These are phyloP conservation scores for Moesziomyces globuligerus DNA, from an alignment of 1,284 basidiomycete species.

Conservation along the genomic window DNA sequence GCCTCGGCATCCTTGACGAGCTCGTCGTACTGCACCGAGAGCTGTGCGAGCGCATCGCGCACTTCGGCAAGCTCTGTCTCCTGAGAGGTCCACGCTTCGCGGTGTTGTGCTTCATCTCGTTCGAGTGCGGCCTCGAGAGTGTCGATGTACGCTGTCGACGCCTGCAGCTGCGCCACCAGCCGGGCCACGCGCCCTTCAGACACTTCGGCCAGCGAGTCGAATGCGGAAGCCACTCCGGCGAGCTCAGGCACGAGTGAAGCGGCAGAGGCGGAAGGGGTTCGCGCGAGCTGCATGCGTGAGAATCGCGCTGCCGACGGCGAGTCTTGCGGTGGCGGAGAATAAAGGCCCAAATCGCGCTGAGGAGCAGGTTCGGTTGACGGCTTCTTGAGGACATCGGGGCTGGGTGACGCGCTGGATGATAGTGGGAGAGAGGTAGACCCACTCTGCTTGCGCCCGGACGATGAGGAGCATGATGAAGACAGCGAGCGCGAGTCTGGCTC, in stretches of 20 bases:
- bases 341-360: background rate
- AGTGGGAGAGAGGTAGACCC: constrained; percentile 16
- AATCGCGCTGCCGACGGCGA: constrained; percentile 31
- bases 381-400: no score
- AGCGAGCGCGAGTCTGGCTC: constrained; percentile 10
- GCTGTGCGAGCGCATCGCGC: constrained; percentile 3
- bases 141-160: constrained; percentile 12
- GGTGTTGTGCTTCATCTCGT: background rate
- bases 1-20: constrained; percentile 16
- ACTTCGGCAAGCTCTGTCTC: constrained; percentile 15
- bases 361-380: no score
- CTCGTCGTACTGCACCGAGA: constrained; percentile 19
- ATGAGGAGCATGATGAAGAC: constrained; percentile 12
- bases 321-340: constrained; percentile 5
- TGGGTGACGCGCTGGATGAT: no score
- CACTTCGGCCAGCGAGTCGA: constrained; percentile 15
- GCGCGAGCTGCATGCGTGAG: constrained; percentile 21
- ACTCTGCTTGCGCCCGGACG: constrained; percentile 19
- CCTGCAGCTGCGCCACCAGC: constrained; percentile 18
- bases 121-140: constrained; percentile 23
- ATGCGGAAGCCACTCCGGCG: constrained; percentile 6
- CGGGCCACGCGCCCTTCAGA: constrained; percentile 18
- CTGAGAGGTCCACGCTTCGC: background rate
- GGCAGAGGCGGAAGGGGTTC: background rate
- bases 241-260: constrained; percentile 9